Evolutionary conservation across 2,329 filamentous ascomycete genomes (phyloP), one percentile per base, ranked within the genome.

Genomic region (Xylariaceae sp.): DNA sequence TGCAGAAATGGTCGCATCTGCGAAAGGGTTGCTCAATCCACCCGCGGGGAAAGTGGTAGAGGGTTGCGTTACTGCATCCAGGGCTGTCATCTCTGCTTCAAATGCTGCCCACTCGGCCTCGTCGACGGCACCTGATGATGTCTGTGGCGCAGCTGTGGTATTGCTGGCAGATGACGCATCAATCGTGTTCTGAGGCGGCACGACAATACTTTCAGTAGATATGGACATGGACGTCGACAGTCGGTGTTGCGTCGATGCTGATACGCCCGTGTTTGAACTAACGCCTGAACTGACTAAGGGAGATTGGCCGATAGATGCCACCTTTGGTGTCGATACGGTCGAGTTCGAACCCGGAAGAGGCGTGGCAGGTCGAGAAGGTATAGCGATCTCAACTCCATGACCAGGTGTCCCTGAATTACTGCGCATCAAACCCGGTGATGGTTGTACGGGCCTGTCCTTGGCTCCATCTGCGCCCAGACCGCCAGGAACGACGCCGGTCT

Each of bases 71-170:
- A 56, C 44, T 23, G 49, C 60, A 2, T 62, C 64, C 30, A 60
- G 62, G 35, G 76, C 75, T 15, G 85, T 88, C 57, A 96, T 86
- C 56, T 96, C 90, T 2, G 89, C 88, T 71, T 96, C 88, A 70
- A 96, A 95, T 7, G 90, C 89, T 1, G 89, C 88, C 89, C 89
- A 94, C 73, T 94, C 89, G 56, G 87, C 84, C 69, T 96, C 90
- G 70, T 92, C 85, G 7, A 79, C 75, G 9, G 67, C 59, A 39
- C 58, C 34, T n/a, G 62, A 39, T 23, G 53, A 60, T 51, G 37
- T 55, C 52, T 51, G 55, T 55, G 18, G 44, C 53, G 11, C 35
- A 50, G 35, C 35, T 18, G 11, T 39, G 34, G 39, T 48, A 39
- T 58, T 52, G 34, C 51, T 53, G 4, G 39, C 55, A 18, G 59